These are phyloP conservation scores for Botryotinia calthae DNA, from an alignment of 2,329 filamentous ascomycete genomes.

Conservation along the genomic window DNA sequence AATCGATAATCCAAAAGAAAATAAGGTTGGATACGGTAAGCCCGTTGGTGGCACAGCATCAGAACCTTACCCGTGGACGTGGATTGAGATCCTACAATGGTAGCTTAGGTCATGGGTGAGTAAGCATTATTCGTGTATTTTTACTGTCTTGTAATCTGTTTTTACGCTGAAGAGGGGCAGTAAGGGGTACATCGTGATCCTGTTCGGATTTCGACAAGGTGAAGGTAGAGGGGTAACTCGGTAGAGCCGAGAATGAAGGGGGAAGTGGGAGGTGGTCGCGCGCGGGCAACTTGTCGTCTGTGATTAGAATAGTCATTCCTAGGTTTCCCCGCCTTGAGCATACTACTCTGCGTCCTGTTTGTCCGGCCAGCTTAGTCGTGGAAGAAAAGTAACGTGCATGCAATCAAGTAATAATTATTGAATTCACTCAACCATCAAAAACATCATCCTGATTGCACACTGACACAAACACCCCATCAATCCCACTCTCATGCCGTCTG, in stretches of 20 bases:
- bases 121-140: background rate
- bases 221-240: background rate
- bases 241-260: background rate
- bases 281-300: background rate
- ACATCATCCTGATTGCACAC: too few species aligned
- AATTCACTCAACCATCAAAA: background rate
- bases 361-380: background rate
- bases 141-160: background rate
- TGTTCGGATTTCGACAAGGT: background rate
- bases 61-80: background rate
- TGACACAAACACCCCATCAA: background rate
- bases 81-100: background rate
- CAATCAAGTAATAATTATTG: background rate
- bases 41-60: constrained; percentile 5
- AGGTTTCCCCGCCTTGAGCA: background rate
- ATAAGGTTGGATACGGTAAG: constrained; percentile 8
- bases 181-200: constrained; percentile 1
- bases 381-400: background rate
- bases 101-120: background rate
- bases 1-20: background rate
- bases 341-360: background rate
- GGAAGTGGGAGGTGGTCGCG: background rate
- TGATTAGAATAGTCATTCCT: background rate
- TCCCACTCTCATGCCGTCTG: background rate
- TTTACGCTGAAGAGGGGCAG: background rate